Conservation (phyloP, 495 filamentous ascomycete genomes). For the Cladorrhinum samala region DNA sequence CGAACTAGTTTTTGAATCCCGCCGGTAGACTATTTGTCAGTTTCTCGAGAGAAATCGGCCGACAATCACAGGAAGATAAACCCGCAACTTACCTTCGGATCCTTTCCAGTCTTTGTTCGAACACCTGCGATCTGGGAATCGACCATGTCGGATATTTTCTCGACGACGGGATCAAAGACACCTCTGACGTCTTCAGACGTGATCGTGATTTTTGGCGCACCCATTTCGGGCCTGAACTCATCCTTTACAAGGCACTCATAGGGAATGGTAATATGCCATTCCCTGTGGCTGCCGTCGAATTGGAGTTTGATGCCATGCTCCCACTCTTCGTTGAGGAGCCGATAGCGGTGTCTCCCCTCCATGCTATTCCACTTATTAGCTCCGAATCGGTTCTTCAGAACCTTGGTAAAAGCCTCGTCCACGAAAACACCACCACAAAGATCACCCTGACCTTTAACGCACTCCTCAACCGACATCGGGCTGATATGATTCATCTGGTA, state of each 20-base stretch:
- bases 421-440: constrained; percentile 18
- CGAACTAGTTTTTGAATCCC: neutral
- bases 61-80: neutral
- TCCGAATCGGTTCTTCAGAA: constrained; percentile 9
- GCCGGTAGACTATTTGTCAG: no score
- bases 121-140: neutral
- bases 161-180: neutral
- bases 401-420: constrained; percentile 13
- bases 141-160: neutral
- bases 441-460: constrained; percentile 14
- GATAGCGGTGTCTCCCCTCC: neutral
- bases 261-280: constrained; percentile 1
- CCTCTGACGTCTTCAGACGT: neutral
- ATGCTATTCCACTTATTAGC: neutral
- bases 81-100: constrained; percentile 12
- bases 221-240: neutral
- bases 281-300: neutral
- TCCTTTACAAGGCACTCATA: neutral
- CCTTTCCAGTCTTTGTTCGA: neutral
- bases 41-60: neutral
- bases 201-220: neutral
- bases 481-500: neutral
- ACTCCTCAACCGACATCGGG: constrained; percentile 15
- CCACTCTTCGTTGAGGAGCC: constrained; percentile 13
- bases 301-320: constrained; percentile 16